Percentiles rank a stretch among this genome's conserved stretches.
Evolutionary conservation across 306 rosid species (phyloP).

Genomic region (Urtica urens): DNA sequence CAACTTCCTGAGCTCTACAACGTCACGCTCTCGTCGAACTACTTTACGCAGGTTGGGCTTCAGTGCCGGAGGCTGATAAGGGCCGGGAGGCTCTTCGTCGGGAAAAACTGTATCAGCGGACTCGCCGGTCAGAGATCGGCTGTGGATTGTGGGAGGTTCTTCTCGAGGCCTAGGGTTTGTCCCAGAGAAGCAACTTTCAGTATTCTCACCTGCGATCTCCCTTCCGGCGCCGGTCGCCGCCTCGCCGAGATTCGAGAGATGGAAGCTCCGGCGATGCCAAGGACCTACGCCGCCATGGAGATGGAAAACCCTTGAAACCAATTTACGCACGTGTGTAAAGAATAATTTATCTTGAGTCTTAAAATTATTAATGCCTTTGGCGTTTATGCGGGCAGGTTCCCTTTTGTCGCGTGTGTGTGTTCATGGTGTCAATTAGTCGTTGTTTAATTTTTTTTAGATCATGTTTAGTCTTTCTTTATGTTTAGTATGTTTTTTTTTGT

Average conservation of each 20-base stretch:
- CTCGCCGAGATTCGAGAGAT: constrained; percentile 22
- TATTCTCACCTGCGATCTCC: constrained; percentile 14
- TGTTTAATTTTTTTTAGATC: neutral
- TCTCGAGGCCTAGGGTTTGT: constrained; percentile 16
- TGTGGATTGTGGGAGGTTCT: constrained; percentile 16
- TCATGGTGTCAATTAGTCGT: neutral
- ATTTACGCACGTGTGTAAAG: no score
- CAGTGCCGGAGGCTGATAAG: constrained; percentile 18
- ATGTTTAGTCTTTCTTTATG: neutral
- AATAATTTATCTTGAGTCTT: no score
- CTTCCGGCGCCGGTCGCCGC: neutral
- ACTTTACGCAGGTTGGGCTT: constrained; percentile 24
- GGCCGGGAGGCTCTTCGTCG: constrained; percentile 22
- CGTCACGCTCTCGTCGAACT: constrained; percentile 18
- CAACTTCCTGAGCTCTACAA: constrained; percentile 18
- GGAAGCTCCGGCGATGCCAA: constrained; percentile 16
- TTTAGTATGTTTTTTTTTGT: neutral
- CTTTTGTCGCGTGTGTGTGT: no score
- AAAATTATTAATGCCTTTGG: no score
- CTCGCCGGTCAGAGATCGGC: constrained; percentile 22
- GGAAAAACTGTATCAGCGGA: constrained; percentile 26
- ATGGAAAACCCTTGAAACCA: constrained; percentile 10
- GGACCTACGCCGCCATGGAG: constrained; percentile 16
- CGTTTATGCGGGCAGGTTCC: no score
- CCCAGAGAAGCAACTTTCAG: constrained; percentile 13